phyloP scores from a whole-genome alignment of 106 monocot species.

The Platanthera zijinensis region DNA sequence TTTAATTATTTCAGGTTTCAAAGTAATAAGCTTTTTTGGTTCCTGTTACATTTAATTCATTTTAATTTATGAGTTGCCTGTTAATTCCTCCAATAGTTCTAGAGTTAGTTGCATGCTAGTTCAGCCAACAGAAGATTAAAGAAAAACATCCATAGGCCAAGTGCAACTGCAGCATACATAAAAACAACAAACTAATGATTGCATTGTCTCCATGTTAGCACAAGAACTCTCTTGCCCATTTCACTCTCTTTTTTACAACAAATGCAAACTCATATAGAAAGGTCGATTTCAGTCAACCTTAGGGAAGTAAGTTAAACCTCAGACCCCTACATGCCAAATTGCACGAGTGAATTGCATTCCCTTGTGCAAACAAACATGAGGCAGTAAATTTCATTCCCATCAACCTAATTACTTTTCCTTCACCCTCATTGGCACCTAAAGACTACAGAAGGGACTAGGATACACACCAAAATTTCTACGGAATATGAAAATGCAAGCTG shows the following conservation, averaged over 20 bases:
- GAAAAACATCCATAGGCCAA: not conserved
- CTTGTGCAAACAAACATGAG: not conserved
- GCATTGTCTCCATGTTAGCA: not conserved
- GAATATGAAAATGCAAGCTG: not conserved
- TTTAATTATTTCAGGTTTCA: too few species aligned
- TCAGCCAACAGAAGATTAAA: not conserved
- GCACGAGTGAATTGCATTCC: too few species aligned
- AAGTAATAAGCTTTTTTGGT: too few species aligned
- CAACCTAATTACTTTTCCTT: not conserved
- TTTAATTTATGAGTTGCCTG: too few species aligned
- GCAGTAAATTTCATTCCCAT: not conserved
- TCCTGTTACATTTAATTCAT: too few species aligned
- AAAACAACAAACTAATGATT: not conserved
- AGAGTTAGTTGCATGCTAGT: not conserved
- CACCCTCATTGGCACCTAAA: not conserved
- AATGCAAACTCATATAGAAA: not conserved
- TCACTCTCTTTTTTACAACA: not conserved
- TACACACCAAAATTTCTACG: not conserved
- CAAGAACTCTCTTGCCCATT: not conserved
- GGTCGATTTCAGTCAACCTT: not conserved
- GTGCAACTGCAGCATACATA: not conserved
- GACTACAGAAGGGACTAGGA: not conserved
- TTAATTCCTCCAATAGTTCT: too few species aligned
- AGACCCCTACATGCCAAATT: not conserved
- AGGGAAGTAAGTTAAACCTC: not conserved